Base-by-base conservation (phyloP, 2,329 filamentous ascomycete species). In the Colletotrichum camelliae region DNA sequence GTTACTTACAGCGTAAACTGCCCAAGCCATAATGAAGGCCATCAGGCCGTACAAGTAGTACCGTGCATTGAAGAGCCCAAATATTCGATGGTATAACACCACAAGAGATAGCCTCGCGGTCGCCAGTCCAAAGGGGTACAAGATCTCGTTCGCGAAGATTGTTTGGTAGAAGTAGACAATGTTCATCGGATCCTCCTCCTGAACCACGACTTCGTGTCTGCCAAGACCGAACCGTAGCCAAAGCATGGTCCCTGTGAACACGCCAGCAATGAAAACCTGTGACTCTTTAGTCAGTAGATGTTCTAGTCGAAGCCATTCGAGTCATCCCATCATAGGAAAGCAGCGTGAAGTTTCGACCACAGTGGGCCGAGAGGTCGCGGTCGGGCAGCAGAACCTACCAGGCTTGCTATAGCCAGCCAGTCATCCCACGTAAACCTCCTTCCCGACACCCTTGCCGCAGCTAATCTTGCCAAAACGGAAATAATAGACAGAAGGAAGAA, bases 191-290 rank as follows among this genome's bases (percentile, higher is more conserved):
- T 76, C 70, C 27, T 76, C 74, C 33, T 74, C 70, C 18, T 37
- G 16, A 4, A 69, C 70, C 24, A 76, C 74, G 4, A 68, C 7
- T 43, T 60, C 64, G n/a, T 76, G 74, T 37, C 65, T 58, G 18
- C 74, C 74, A 4, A 76, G 74, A 21, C 74, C 74, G 7, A 69
- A 76, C 4, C 48, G 65, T 27, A 76, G 57, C 74, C 74, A 76
- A 10, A 76, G 18, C 74, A 76, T 76, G 2, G 74, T 73, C 5
- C 70, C 74, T 4, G 70, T 60, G 9, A 76, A 76, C 3, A 76
- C 64, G 3, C 74, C 74, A 5, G 37, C 5, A 15, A 74, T 64
- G 35, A 76, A 76, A 0, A 69, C 6, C 74, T 74, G 35, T 15
- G 18, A 18, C n/a, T 13, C 31, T 31, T 27, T 21, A n/a, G 18